Evolutionary conservation across 2,329 filamentous ascomycete genomes (phyloP).

Genomic region (Aschersonia sp.): DNA sequence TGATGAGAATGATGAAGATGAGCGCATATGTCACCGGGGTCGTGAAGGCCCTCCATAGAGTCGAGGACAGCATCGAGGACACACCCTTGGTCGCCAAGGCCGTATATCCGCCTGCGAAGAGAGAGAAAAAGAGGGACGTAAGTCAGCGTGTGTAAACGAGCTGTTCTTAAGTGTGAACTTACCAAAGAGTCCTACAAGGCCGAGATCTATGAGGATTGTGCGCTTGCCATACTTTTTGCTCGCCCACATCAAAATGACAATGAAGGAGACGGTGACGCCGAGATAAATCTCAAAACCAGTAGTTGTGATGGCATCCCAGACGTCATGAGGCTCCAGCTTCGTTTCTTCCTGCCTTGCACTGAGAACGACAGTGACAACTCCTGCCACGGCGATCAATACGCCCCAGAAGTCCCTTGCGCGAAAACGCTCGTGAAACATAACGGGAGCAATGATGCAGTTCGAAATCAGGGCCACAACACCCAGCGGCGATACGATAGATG

Average conservation of each 20-base stretch:
- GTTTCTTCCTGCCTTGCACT: conserved; percentile 83
- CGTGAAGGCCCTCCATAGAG: conserved; percentile 73
- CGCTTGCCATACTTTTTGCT: conserved; percentile 74
- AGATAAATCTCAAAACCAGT: conserved; percentile 89
- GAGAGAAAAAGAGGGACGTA: neutral
- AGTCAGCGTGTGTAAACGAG: neutral
- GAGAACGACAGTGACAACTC: conserved; percentile 83
- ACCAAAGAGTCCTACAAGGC: conserved; percentile 89
- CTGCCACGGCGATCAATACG: conserved; percentile 72
- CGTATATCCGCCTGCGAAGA: conserved; percentile 71
- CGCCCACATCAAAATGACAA: conserved; percentile 63
- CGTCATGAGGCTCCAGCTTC: conserved; percentile 79
- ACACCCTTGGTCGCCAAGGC: conserved; percentile 92
- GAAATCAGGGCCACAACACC: conserved; percentile 95
- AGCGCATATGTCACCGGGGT: conserved; percentile 87
- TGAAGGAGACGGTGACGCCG: conserved; percentile 59
- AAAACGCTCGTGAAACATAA: conserved; percentile 85
- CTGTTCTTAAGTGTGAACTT: conserved; percentile 17
- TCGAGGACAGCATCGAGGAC: conserved; percentile 85
- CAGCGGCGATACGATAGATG: conserved; percentile 90
- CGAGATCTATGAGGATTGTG: conserved; percentile 82
- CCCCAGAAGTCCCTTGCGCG: conserved; percentile 75
- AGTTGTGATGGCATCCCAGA: conserved; percentile 77
- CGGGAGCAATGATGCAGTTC: conserved; percentile 91
- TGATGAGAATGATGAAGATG: conserved; percentile 63